Evolutionary conservation across 2,329 filamentous ascomycete species (phyloP).

Genomic region (Fusarium sp.): DNA sequence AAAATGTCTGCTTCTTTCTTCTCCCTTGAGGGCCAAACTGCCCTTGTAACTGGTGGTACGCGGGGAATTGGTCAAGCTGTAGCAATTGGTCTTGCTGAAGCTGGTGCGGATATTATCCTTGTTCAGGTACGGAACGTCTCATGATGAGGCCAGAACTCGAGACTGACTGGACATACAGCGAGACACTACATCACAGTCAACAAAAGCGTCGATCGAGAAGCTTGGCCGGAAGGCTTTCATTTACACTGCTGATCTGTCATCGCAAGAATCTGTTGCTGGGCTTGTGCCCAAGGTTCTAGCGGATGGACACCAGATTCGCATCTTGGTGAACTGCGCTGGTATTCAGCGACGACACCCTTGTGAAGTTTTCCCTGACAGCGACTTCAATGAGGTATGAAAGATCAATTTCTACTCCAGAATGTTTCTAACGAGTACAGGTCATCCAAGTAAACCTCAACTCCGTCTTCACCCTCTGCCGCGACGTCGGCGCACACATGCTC

Average conservation of each 20-base stretch:
- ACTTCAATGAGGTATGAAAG: slow-evolving; percentile 74
- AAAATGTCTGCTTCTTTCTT: slow-evolving; percentile 58
- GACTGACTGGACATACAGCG: slow-evolving; percentile 49
- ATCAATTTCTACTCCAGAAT: not conserved
- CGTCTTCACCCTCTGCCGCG: slow-evolving; percentile 82
- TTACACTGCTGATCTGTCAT: slow-evolving; percentile 77
- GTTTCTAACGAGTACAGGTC: slow-evolving; percentile 59
- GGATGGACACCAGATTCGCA: slow-evolving; percentile 74
- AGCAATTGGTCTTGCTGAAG: slow-evolving; percentile 68
- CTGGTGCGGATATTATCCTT: slow-evolving; percentile 67
- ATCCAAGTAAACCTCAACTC: slow-evolving; percentile 88
- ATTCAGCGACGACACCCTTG: slow-evolving; percentile 84
- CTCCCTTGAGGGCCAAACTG: slow-evolving; percentile 67
- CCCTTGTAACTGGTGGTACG: slow-evolving; percentile 68
- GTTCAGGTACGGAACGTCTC: slow-evolving; percentile 58
- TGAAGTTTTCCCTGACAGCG: slow-evolving; percentile 78
- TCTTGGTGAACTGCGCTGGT: slow-evolving; percentile 87
- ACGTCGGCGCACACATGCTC: slow-evolving; percentile 84
- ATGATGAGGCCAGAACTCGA: not conserved
- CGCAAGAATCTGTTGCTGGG: slow-evolving; percentile 66
- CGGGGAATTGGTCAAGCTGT: slow-evolving; percentile 69
- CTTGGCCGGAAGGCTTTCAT: slow-evolving; percentile 75
- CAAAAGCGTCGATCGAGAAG: slow-evolving; percentile 70
- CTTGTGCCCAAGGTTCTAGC: slow-evolving; percentile 71
- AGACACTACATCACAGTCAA: slow-evolving; percentile 59